Conservation (phyloP, 225 moss, liverwort and hornwort genomes). For the Neckera pumila region DNA sequence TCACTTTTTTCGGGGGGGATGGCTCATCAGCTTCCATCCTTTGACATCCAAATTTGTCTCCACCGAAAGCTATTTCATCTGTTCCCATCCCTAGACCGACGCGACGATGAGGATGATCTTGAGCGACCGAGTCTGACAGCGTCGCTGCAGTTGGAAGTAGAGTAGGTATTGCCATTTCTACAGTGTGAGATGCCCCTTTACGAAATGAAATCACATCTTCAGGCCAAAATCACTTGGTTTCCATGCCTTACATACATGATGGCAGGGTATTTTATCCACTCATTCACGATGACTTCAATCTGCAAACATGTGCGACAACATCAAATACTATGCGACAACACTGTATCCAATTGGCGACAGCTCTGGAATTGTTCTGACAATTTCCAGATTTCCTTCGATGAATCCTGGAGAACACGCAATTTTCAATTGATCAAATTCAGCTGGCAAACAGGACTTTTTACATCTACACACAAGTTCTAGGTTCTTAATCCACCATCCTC, state of each 20-base stretch:
- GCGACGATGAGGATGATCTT: conserved; percentile 9
- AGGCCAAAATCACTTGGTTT: not conserved
- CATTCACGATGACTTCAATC: not conserved
- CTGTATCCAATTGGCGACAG: not conserved
- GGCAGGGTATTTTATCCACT: not conserved
- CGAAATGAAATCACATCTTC: not conserved
- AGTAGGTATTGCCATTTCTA: conserved; percentile 23
- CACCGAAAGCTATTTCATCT: not conserved
- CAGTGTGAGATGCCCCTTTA: not conserved
- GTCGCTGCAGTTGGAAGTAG: conserved; percentile 10
- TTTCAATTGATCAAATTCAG: not conserved
- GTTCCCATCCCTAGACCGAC: conserved; percentile 9
- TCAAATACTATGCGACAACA: not conserved
- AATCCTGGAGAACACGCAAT: not conserved
- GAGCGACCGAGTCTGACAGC: conserved; percentile 3
- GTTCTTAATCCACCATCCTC: not conserved
- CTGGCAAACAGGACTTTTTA: not conserved
- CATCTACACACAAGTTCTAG: not conserved
- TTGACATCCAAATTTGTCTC: not conserved
- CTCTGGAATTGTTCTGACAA: not conserved
- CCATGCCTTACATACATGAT: not conserved
- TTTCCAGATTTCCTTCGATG: not conserved
- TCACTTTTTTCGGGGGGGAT: conserved; percentile 24
- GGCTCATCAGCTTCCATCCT: conserved; percentile 18
- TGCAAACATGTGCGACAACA: not conserved